Evolutionary conservation across 2,329 filamentous ascomycete genomes (phyloP).

Genomic region (Ophiostoma quercus): DNA sequence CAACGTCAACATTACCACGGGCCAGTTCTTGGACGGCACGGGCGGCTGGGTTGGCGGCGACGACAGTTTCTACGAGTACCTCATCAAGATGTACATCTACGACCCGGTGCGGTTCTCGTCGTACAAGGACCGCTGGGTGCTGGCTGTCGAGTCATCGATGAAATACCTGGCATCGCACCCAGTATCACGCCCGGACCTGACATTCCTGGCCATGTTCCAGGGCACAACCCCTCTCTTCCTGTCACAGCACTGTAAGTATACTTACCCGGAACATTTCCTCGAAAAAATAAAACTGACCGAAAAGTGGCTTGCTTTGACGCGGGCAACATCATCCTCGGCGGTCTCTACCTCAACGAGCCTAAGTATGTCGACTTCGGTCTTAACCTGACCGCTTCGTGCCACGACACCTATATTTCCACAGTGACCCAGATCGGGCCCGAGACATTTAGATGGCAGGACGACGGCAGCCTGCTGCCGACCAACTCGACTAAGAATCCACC

Average conservation of each 20-base stretch:
- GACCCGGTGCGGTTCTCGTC: conserved; percentile 56
- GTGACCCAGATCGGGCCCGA: conserved; percentile 74
- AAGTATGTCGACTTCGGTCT: conserved; percentile 72
- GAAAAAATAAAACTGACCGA: neutral
- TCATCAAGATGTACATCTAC: conserved; percentile 88
- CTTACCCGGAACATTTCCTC: neutral
- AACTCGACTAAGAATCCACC: conserved; percentile 37
- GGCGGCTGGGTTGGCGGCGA: conserved; percentile 74
- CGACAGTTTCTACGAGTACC: conserved; percentile 83
- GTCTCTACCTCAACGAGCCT: conserved; percentile 59
- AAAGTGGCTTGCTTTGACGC: conserved; percentile 74
- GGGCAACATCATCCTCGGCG: conserved; percentile 79
- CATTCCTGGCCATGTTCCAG: conserved; percentile 60
- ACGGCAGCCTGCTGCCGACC: conserved; percentile 33
- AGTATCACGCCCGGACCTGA: conserved; percentile 60
- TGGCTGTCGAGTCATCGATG: conserved; percentile 71
- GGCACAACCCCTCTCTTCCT: conserved; percentile 41
- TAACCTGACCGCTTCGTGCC: conserved; percentile 64
- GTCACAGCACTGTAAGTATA: conserved; percentile 46
- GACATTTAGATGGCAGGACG: conserved; percentile 57
- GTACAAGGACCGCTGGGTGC: conserved; percentile 70
- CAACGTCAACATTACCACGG: conserved; percentile 58
- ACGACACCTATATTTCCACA: conserved; percentile 64
- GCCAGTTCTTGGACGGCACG: conserved; percentile 58
- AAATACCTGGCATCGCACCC: conserved; percentile 65